Conservation (phyloP, 2,329 filamentous ascomycete genomes). For the Clarireedia homoeocarpa region DNA sequence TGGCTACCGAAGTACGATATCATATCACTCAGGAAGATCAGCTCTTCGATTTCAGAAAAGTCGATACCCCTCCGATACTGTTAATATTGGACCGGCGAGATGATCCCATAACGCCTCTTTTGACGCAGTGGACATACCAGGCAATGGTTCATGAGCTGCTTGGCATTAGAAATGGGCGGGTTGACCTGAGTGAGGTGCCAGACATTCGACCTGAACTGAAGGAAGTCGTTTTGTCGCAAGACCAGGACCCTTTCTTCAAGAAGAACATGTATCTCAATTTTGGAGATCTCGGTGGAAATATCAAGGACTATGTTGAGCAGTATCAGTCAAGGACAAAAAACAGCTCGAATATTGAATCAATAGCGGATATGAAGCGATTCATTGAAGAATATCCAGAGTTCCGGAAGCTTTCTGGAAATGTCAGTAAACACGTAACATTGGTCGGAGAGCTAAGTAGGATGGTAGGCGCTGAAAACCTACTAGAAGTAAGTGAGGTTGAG, state of each 20-base stretch:
- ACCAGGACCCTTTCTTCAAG: constrained; percentile 97
- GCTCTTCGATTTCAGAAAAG: constrained; percentile 89
- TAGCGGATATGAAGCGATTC: constrained; percentile 97
- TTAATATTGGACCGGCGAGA: constrained; percentile 86
- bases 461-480: constrained; percentile 74
- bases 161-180: constrained; percentile 90
- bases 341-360: constrained; percentile 92
- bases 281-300: constrained; percentile 87
- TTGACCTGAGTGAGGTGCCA: constrained; percentile 76
- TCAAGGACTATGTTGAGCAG: constrained; percentile 97
- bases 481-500: constrained; percentile 97
- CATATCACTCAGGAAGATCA: constrained; percentile 93
- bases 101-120: constrained; percentile 85
- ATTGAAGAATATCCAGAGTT: constrained; percentile 99
- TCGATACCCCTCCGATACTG: constrained; percentile 89
- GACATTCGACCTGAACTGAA: constrained; percentile 80
- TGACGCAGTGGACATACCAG: constrained; percentile 99
- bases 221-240: constrained; percentile 91
- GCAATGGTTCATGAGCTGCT: constrained; percentile 99
- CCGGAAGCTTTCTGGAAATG: constrained; percentile 90
- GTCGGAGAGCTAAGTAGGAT: constrained; percentile 88
- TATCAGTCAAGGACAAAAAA: constrained; percentile 98
- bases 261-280: constrained; percentile 99
- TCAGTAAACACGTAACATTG: constrained; percentile 95
- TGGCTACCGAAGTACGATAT: constrained; percentile 88